Evolutionary conservation across 2,329 filamentous ascomycete genomes (phyloP).

Genomic region (Hypoxylon sp.): DNA sequence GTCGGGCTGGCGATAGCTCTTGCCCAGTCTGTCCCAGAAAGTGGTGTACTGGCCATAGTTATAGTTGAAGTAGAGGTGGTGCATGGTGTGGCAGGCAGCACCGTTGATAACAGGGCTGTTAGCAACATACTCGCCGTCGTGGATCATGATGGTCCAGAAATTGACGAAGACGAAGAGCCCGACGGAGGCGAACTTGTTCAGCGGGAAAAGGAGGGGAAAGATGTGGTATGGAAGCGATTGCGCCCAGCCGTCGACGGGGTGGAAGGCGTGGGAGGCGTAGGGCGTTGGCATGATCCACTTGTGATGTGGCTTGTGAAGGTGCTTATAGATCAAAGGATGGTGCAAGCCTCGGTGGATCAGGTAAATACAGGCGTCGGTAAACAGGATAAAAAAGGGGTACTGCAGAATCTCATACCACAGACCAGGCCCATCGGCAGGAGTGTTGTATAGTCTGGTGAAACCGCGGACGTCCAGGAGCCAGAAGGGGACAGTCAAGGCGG

Average conservation of each 20-base stretch:
- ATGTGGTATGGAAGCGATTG: conserved; percentile 94
- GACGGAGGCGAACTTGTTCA: conserved; percentile 92
- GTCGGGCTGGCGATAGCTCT: conserved; percentile 88
- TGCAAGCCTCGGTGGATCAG: conserved; percentile 83
- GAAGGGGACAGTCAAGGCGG: conserved; percentile 82
- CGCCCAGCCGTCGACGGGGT: conserved; percentile 90
- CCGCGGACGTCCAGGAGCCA: conserved; percentile 88
- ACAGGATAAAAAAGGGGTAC: conserved; percentile 83
- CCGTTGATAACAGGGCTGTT: conserved; percentile 94
- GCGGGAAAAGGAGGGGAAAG: conserved; percentile 91
- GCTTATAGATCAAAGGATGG: conserved; percentile 83
- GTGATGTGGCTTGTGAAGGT: conserved; percentile 96
- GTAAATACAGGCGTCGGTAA: conserved; percentile 84
- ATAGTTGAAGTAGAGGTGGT: conserved; percentile 89
- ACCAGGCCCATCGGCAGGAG: conserved; percentile 79
- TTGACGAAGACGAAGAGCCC: conserved; percentile 92
- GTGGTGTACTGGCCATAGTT: conserved; percentile 98
- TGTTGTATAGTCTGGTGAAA: conserved; percentile 88
- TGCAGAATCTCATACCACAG: conserved; percentile 83
- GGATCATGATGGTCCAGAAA: conserved; percentile 96
- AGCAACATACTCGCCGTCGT: conserved; percentile 94
- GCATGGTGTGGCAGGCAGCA: conserved; percentile 92
- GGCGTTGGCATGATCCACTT: conserved; percentile 99
- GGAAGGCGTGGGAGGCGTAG: conserved; percentile 92
- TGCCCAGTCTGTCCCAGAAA: conserved; percentile 88